Conservation (phyloP, 495 filamentous ascomycete species). For the Xylaria nigripes region DNA sequence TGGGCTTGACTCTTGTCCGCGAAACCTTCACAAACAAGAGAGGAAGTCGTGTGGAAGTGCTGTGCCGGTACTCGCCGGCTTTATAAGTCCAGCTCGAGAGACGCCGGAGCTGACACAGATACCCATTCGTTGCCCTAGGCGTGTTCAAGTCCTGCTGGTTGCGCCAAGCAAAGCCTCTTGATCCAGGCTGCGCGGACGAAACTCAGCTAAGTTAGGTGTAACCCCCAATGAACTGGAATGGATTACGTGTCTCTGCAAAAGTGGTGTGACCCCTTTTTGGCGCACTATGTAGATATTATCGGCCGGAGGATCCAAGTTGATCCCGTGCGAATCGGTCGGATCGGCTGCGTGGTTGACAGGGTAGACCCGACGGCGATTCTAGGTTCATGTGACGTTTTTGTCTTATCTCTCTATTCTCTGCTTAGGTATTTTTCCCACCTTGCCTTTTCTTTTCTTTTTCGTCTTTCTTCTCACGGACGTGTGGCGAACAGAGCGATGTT, state of each 20-base stretch:
- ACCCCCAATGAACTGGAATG: background rate
- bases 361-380: background rate
- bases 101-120: background rate
- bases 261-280: background rate
- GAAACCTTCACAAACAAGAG: background rate
- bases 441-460: background rate
- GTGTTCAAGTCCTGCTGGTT: background rate
- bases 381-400: background rate
- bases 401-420: background rate
- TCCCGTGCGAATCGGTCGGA: background rate
- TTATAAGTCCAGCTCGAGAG: background rate
- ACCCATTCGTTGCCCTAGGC: background rate
- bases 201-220: background rate
- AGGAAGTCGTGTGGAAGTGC: background rate
- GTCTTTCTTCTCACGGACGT: background rate
- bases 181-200: background rate
- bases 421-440: background rate
- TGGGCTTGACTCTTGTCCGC: background rate
- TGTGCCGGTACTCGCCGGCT: background rate
- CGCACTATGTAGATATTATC: background rate
- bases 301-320: background rate
- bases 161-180: slow-evolving; percentile 6
- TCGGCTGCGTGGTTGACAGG: background rate
- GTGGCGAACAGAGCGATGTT: no score
- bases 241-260: slow-evolving; percentile 6